phyloP scores from a whole-genome alignment of 2,329 filamentous ascomycete genomes.

The Gnomoniopsis sp. region DNA sequence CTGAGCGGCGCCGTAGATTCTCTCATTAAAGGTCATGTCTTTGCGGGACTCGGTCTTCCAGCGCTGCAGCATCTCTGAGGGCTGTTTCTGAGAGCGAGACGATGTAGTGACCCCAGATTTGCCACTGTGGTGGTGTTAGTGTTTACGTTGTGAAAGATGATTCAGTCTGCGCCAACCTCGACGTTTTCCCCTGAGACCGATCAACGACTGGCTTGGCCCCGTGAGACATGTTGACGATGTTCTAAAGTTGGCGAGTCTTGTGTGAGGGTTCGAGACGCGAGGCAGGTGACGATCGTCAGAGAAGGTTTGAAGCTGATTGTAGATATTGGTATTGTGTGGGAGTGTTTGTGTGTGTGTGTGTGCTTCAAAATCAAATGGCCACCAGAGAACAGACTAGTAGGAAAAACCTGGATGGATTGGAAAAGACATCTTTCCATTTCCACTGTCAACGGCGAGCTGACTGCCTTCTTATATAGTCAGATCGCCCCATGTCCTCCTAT shows the following conservation, averaged over 20 bases:
- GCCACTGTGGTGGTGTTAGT: background rate
- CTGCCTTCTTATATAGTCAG: background rate
- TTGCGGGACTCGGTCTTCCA: slow-evolving; percentile 10
- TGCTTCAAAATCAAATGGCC: background rate
- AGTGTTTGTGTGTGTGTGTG: too few relatives aligned
- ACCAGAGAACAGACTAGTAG: background rate
- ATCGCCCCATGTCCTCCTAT: background rate
- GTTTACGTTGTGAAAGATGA: background rate
- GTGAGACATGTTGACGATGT: slow-evolving; percentile 12
- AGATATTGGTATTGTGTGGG: background rate
- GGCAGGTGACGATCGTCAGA: background rate
- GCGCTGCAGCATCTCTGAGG: slow-evolving; percentile 16
- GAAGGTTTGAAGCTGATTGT: background rate
- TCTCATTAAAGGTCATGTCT: slow-evolving; percentile 7
- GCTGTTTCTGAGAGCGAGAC: background rate
- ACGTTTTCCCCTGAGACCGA: slow-evolving; percentile 1
- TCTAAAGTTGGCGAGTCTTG: background rate
- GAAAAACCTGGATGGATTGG: background rate
- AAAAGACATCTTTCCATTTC: background rate
- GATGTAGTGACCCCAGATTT: background rate
- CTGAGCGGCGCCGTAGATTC: background rate
- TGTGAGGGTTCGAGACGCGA: background rate
- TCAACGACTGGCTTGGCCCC: background rate
- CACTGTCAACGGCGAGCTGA: background rate
- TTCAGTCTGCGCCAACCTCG: background rate